A percentile compares a stretch with the other conserved stretches of the same genome.
Evolutionary conservation across 148 eudicot genomes (phyloP).

Genomic region (Camellia sinensis): DNA sequence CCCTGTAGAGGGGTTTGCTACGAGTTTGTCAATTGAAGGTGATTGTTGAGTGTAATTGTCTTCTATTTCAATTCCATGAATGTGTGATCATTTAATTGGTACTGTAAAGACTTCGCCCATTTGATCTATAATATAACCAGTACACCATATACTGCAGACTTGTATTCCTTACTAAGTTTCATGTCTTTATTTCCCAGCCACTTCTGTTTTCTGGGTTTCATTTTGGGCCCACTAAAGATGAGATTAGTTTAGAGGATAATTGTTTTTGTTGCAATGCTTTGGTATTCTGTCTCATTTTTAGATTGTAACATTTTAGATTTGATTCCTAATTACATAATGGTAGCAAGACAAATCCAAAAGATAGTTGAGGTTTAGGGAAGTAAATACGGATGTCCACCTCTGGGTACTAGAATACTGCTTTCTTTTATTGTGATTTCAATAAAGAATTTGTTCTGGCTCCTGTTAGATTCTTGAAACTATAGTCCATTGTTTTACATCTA

Average conservation of each 20-base stretch:
- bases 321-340: background rate
- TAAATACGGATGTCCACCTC: background rate
- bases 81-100: background rate
- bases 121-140: background rate
- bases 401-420: background rate
- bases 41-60: background rate
- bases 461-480: background rate
- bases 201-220: background rate
- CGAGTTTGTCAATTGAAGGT: background rate
- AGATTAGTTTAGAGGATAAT: slow-evolving; percentile 7
- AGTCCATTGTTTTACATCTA: slow-evolving; percentile 5
- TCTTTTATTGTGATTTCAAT: background rate
- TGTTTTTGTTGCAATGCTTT: background rate
- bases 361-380: slow-evolving; percentile 1
- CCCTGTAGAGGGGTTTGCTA: background rate
- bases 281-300: background rate
- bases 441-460: slow-evolving; percentile 1
- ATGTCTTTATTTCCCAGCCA: background rate
- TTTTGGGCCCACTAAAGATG: background rate
- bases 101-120: background rate
- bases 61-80: background rate
- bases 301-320: background rate
- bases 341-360: background rate
- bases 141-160: background rate
- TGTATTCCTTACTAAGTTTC: background rate